Base-by-base conservation (phyloP, 2,329 filamentous ascomycete species). In the Aureobasidium leucospermi region DNA sequence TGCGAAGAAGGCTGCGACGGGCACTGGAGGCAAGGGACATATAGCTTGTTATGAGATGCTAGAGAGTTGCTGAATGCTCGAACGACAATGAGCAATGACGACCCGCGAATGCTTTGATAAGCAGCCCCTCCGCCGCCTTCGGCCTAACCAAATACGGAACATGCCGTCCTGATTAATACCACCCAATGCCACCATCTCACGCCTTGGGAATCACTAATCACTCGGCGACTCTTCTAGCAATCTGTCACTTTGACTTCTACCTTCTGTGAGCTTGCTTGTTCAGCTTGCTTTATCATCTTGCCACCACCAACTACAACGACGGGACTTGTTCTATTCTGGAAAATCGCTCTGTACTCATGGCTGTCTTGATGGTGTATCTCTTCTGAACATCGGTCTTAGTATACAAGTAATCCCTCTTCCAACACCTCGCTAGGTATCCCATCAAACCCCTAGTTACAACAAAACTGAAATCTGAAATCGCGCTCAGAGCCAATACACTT, bases 1-100 rank as follows among this genome's bases (percentile, higher is more conserved):
- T 63, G 52, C 59, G 62, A 60, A 59, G 28, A 23, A 57, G 31
- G 39, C 51, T 48, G 38, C 56, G 19, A 23, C 59, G 53, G 42
- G 55, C 29, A n/a, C 29, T 43, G 34, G 52, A 51, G 34, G 55
- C 62, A 41, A 48, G 53, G 38, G 59, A 58, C 38, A 59, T 58
- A 23, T 55, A 48, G 36, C 16, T 32, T 32, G 43, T 47, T 47
- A 28, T 38, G 42, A 15, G 28, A 42, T 48, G 23, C 16, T 32
- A 55, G 47, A n/a, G 6, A 6, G 31, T 31, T 39, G 56, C 38
- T 55, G 28, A 6, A 32, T 16, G 11, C 16, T 32, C 8, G 41
- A 19, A 48, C 46, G 8, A 36, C 15, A 1, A 13, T 28, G 16
- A 36, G 42, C n/a, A 56, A 46, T 47, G 42, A 56, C 52, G 29